Conservation (phyloP, 768 basidiomycete genomes). For the Coprinopsis strossmayeri region DNA sequence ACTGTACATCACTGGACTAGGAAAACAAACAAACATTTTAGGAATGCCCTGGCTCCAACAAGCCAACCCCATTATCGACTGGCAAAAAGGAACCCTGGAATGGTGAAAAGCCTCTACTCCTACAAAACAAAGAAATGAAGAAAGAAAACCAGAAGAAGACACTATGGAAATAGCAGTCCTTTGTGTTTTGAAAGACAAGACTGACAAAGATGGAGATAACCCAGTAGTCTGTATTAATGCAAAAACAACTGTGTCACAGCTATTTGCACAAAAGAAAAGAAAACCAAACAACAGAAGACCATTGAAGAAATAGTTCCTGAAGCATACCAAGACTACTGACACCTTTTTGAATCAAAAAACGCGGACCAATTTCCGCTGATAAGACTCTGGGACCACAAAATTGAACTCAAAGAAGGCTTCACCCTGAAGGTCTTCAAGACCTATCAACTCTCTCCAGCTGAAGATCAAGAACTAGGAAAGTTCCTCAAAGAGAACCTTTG, state of each 20-base stretch:
- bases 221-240: conserved; percentile 4
- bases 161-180: neutral
- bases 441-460: conserved; percentile 16
- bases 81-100: conserved; percentile 3
- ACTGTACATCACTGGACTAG: conserved; percentile 4
- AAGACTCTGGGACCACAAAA: conserved; percentile 9
- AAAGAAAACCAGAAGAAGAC: neutral
- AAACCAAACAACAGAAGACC: neutral
- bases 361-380: conserved; percentile 12
- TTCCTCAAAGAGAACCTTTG: conserved; percentile 2
- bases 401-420: conserved; percentile 16
- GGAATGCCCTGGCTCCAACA: conserved; percentile 1
- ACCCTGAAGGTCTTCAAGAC: conserved; percentile 10
- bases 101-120: neutral
- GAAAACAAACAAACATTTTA: neutral
- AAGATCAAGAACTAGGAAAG: conserved; percentile 16
- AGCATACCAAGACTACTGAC: conserved; percentile 1
- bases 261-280: conserved; percentile 8
- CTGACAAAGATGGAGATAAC: neutral
- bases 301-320: neutral
- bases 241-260: neutral
- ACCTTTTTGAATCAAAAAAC: conserved; percentile 13
- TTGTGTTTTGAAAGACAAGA: too few species aligned
- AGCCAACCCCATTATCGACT: conserved; percentile 7
- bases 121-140: neutral